phyloP scores from a whole-genome alignment of 768 basidiomycete species.

The Psilocybe sp. region DNA sequence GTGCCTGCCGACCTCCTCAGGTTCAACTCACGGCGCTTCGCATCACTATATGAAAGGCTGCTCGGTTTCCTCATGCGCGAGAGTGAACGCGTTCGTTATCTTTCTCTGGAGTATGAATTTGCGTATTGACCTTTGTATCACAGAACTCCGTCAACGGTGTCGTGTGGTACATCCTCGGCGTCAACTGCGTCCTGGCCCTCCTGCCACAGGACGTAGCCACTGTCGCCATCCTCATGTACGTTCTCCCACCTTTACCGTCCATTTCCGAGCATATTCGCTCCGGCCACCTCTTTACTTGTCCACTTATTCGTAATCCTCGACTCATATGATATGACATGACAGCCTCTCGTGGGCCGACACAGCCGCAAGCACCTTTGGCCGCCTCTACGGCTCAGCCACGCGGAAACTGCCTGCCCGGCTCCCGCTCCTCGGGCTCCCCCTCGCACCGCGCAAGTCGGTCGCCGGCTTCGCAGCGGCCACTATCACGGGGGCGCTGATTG shows the following conservation, averaged over 20 bases:
- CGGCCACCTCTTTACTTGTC: neutral
- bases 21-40: constrained; percentile 62
- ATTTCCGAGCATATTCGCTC: neutral
- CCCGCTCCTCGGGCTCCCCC: constrained; percentile 53
- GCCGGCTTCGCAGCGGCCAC: constrained; percentile 82
- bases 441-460: constrained; percentile 80
- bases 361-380: constrained; percentile 87
- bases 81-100: constrained; percentile 62
- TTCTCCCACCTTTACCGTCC: constrained; percentile 14
- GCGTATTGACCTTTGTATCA: neutral
- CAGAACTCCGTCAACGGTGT: constrained; percentile 81
- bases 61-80: constrained; percentile 90
- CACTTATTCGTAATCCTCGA: neutral
- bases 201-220: constrained; percentile 88
- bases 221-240: constrained; percentile 87
- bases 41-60: constrained; percentile 62
- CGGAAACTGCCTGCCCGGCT: constrained; percentile 41
- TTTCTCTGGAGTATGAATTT: neutral
- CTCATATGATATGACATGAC: constrained; percentile 1
- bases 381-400: constrained; percentile 75
- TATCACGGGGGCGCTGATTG: constrained; percentile 66
- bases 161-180: constrained; percentile 88
- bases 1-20: constrained; percentile 75
- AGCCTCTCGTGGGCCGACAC: constrained; percentile 97
- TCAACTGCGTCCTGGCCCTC: constrained; percentile 67